phyloP scores from a whole-genome alignment of 352 stramenopile species.

The Phytophthora crassamura region DNA sequence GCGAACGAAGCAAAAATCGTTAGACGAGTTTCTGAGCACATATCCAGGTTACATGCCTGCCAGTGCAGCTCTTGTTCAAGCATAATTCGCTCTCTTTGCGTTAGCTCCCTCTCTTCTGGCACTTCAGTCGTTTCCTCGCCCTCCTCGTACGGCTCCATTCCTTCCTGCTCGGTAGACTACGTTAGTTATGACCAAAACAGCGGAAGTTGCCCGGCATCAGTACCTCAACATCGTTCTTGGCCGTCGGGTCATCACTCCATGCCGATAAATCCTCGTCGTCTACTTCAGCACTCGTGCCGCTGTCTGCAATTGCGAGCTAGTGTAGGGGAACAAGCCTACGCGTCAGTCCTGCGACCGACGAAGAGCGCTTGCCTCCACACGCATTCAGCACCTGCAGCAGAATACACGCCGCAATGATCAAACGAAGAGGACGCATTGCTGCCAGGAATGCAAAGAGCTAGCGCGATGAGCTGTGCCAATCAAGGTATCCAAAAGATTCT shows the following conservation, averaged over 20 bases:
- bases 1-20: background rate
- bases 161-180: constrained; percentile 1
- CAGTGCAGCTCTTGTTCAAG: constrained; percentile 19
- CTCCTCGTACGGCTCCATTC: constrained; percentile 3
- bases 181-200: background rate
- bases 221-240: background rate
- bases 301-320: constrained; percentile 1
- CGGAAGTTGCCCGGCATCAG: background rate
- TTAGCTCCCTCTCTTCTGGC: constrained; percentile 15
- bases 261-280: background rate
- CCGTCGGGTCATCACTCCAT: background rate
- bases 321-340: background rate
- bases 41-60: constrained; percentile 6
- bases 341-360: background rate
- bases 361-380: background rate
- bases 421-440: constrained; percentile 5
- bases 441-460: background rate
- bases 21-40: background rate
- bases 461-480: constrained; percentile 3
- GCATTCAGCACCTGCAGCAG: constrained; percentile 9
- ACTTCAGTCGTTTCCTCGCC: background rate
- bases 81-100: constrained; percentile 5
- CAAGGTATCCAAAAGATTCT: background rate
- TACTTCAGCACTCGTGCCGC: background rate
- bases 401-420: background rate